Evolutionary conservation across 2,329 filamentous ascomycete species (phyloP), one percentile per base, ranked within the genome.

Genomic region (Erysiphe neolycopersici): DNA sequence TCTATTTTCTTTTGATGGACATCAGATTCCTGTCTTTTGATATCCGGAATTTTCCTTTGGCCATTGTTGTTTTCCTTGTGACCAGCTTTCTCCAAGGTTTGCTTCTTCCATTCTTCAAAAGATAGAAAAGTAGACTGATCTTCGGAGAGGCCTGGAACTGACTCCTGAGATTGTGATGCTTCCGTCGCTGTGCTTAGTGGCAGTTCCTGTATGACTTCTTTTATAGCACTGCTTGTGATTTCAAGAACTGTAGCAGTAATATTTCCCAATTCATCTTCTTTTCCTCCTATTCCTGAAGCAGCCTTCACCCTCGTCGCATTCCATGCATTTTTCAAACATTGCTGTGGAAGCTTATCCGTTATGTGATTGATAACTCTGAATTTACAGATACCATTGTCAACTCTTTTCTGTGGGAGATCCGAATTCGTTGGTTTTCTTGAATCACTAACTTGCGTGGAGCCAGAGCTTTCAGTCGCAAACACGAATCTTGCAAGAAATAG

Each of bases 51-150:
- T 49, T 56, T 62, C 54, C 56, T 69, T 58, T 54, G 66, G 50
- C 65, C 72, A 57, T 63, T 79, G 59, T 68, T 75, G 60, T 68
- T 81, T 50, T 61, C 79, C 55, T 64, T 83, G 55, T 94, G 87
- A 12, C 83, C 87, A 3, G 73, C 77, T 56, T 83, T 81, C 43
- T 77, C 80, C 16, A 95, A 63, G 62, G 92, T 93, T 64, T 85
- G 79, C 54, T 79, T 82, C 62, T 93, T 95, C 89, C 89, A 98
- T 54, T 95, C 87, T 57, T 95, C 89, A 53, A 98, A 98, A 0
- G 89, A 94, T 53, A 95, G 73, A 58, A 95, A 95, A 6, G 84
- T 77, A 39, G 76, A 71, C 51, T 81, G 79, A 30, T 55, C 51
- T 16, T 30, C 44, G 10, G n/a, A n/a, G n/a, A 18, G 38, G n/a